These are phyloP conservation scores for Galium porrigens DNA, from an alignment of 305 asterid genomes.

Conservation along the genomic window DNA sequence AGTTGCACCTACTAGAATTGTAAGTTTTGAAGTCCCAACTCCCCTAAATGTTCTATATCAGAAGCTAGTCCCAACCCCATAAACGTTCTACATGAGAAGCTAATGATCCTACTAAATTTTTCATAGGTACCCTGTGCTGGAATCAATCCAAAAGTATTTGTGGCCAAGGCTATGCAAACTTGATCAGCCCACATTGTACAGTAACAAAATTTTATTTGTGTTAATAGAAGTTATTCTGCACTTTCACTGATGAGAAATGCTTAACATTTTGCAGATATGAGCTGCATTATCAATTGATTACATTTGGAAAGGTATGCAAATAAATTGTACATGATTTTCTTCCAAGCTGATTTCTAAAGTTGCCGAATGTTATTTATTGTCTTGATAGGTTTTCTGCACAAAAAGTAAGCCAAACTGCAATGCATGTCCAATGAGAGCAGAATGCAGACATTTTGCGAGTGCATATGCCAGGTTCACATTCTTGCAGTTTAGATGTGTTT, in stretches of 20 bases:
- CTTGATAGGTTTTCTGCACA: conserved; percentile 85
- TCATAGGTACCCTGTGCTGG: conserved; percentile 81
- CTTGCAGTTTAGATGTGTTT: neutral
- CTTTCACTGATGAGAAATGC: conserved; percentile 22
- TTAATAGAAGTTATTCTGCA: conserved; percentile 5
- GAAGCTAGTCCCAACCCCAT: conserved; percentile 14
- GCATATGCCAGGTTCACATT: conserved; percentile 84
- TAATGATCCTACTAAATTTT: conserved; percentile 19
- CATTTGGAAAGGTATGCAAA: conserved; percentile 84
- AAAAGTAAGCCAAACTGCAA: conserved; percentile 96
- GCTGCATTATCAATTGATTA: conserved; percentile 94
- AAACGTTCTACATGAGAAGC: conserved; percentile 11
- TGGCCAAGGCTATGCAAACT: conserved; percentile 99
- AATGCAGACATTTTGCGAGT: conserved; percentile 97
- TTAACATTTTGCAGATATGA: conserved; percentile 63
- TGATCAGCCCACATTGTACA: conserved; percentile 86
- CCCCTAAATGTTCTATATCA: conserved; percentile 11
- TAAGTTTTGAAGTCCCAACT: conserved; percentile 30
- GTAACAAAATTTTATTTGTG: conserved; percentile 9
- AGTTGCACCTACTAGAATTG: conserved; percentile 88
- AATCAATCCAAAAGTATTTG: conserved; percentile 80
- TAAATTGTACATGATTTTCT: conserved; percentile 5
- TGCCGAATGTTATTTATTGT: conserved; percentile 15
- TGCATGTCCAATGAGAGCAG: conserved; percentile 97
- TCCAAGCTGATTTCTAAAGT: conserved; percentile 8